Base-by-base conservation (phyloP, 257 asterid species). In the Rehmannia glutinosa region DNA sequence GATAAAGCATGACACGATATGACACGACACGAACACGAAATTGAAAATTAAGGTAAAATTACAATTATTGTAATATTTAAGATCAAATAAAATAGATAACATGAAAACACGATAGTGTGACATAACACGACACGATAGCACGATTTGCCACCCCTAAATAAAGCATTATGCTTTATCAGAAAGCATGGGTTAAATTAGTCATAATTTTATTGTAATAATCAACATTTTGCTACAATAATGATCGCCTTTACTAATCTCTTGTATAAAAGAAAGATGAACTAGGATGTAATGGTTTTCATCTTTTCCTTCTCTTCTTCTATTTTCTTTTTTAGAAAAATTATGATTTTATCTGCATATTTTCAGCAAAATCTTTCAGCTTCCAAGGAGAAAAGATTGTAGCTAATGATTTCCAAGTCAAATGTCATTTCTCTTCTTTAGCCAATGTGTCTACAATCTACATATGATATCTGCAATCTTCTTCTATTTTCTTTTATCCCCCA, bases 101-200 rank as follows among this genome's bases (percentile, higher is more conserved):
- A n/a, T n/a, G n/a, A n/a, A n/a, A n/a, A n/a, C n/a, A n/a, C n/a
- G n/a, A n/a, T n/a, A n/a, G n/a, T n/a, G n/a, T n/a, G n/a, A n/a
- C n/a, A n/a, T n/a, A n/a, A n/a, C n/a, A n/a, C n/a, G n/a, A n/a
- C n/a, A n/a, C n/a, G n/a, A n/a, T n/a, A n/a, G n/a, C n/a, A n/a
- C n/a, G n/a, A n/a, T n/a, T n/a, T n/a, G n/a, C 39, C 54, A 5
- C 9, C 6, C 20, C 8, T 61, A 39, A n/a, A 41, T 11, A 45
- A 13, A 61, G 68, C n/a, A 64, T 43, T 56, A 32, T 32, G 25
- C 33, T 32, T 11, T 21, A 60, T 21, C 62, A 69, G 65, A 68
- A 41, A 33, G 5, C 3, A 19, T 36, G 19, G 3, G 20, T 39
- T 23, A 62, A 33, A 57, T 46, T 7, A 19, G 16, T 30, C 27